A percentile compares a stretch with the other conserved stretches of the same genome.
These are phyloP conservation scores for Aspergillus ustus DNA, from an alignment of 2,329 filamentous ascomycete species.

Conservation along the genomic window DNA sequence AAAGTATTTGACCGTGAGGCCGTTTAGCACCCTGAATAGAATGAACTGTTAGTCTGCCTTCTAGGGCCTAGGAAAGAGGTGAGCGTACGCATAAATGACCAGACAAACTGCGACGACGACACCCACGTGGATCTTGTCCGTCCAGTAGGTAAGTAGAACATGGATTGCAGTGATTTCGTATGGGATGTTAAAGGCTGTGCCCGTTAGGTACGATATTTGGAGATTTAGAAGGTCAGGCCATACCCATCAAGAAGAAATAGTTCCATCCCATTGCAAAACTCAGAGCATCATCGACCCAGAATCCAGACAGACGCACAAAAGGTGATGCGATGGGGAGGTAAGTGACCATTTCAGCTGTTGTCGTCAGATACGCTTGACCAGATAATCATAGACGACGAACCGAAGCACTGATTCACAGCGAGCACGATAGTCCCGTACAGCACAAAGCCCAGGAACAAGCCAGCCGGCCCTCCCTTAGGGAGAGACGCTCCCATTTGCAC, in stretches of 20 bases:
- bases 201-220: background rate
- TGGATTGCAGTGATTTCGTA: constrained; percentile 47
- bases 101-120: constrained; percentile 44
- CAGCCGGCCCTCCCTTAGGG: constrained; percentile 40
- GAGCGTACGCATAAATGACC: constrained; percentile 41
- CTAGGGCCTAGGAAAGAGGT: background rate
- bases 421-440: constrained; percentile 33
- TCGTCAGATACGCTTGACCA: background rate
- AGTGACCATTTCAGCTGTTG: constrained; percentile 34
- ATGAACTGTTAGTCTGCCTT: background rate
- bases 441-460: constrained; percentile 38
- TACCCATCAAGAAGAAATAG: constrained; percentile 33
- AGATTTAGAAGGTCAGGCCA: background rate
- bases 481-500: constrained; percentile 40
- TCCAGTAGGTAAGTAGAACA: constrained; percentile 45
- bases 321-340: constrained; percentile 34
- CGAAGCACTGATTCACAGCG: constrained; percentile 37
- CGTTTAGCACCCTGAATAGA: constrained; percentile 39
- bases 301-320: constrained; percentile 30
- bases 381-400: background rate
- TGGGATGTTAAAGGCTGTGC: constrained; percentile 32
- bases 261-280: constrained; percentile 39
- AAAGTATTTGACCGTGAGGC: constrained; percentile 49
- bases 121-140: constrained; percentile 43
- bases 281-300: constrained; percentile 37